These are phyloP conservation scores for Xylariaceae sp. DNA, from an alignment of 2,329 filamentous ascomycete genomes.

Conservation along the genomic window DNA sequence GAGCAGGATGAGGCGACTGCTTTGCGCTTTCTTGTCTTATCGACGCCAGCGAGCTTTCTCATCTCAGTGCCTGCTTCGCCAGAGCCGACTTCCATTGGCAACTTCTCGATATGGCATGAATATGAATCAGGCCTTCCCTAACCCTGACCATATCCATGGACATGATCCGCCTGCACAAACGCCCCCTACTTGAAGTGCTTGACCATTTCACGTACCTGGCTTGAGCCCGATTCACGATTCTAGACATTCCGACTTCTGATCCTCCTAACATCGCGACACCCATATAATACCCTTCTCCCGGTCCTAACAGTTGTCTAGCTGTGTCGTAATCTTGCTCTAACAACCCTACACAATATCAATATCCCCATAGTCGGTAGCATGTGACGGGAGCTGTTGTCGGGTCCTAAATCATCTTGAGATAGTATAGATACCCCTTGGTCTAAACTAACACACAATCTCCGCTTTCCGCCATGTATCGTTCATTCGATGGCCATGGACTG, in stretches of 20 bases:
- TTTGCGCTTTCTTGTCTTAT: background rate
- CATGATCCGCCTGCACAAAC: background rate
- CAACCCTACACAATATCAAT: slow-evolving; percentile 15
- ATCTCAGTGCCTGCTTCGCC: background rate
- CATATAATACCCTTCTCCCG: background rate
- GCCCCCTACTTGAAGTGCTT: background rate
- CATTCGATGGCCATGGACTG: slow-evolving; percentile 10
- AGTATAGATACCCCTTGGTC: background rate
- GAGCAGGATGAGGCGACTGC: background rate
- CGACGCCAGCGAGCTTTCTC: no score
- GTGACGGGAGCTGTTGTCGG: background rate
- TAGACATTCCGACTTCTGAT: background rate
- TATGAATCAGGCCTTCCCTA: slow-evolving; percentile 2
- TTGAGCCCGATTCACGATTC: background rate
- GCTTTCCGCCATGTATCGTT: slow-evolving; percentile 10
- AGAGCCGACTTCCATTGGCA: background rate
- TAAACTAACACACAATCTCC: background rate
- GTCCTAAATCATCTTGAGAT: background rate
- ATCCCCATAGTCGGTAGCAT: background rate
- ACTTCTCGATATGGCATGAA: background rate
- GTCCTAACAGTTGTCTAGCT: slow-evolving; percentile 6
- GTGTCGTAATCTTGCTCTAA: slow-evolving; percentile 3
- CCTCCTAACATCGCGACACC: background rate
- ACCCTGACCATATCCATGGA: background rate
- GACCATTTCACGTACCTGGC: background rate